phyloP scores from a whole-genome alignment of 768 basidiomycete genomes.

The Lactarius akahatsu region DNA sequence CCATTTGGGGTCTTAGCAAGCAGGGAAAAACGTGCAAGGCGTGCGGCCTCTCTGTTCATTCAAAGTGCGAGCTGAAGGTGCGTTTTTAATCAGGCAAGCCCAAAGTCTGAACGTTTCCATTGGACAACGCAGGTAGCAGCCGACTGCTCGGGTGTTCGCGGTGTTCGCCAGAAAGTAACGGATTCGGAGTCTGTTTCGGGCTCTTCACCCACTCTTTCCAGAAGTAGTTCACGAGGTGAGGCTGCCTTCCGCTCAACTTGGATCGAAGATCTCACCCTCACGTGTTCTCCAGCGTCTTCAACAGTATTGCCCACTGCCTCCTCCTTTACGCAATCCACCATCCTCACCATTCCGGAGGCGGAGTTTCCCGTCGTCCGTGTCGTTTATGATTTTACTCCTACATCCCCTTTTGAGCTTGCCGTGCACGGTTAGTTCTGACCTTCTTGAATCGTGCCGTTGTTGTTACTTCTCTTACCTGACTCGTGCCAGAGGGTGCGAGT shows the following conservation, averaged over 20 bases:
- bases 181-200: conserved; percentile 33
- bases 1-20: conserved; percentile 86
- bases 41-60: conserved; percentile 77
- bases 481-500: conserved; percentile 53
- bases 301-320: conserved; percentile 48
- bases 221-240: conserved; percentile 34
- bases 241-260: conserved; percentile 15
- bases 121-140: conserved; percentile 59
- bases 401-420: conserved; percentile 74
- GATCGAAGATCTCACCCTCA: conserved; percentile 25
- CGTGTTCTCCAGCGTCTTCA: conserved; percentile 28
- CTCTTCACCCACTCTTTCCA: conserved; percentile 38
- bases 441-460: conserved; percentile 4
- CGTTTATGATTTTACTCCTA: conserved; percentile 70
- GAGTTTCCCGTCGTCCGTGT: conserved; percentile 55
- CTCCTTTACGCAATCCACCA: conserved; percentile 49
- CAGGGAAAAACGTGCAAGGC: conserved; percentile 81
- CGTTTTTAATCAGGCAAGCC: conserved; percentile 21
- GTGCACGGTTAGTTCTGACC: conserved; percentile 51
- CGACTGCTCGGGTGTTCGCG: conserved; percentile 49
- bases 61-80: conserved; percentile 86
- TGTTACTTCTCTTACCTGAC: conserved; percentile 3
- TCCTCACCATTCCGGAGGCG: conserved; percentile 43
- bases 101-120: conserved; percentile 12
- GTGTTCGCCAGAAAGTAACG: conserved; percentile 31